phyloP scores from a whole-genome alignment of 2,329 filamentous ascomycete species.

The Arthroderma sp. region DNA sequence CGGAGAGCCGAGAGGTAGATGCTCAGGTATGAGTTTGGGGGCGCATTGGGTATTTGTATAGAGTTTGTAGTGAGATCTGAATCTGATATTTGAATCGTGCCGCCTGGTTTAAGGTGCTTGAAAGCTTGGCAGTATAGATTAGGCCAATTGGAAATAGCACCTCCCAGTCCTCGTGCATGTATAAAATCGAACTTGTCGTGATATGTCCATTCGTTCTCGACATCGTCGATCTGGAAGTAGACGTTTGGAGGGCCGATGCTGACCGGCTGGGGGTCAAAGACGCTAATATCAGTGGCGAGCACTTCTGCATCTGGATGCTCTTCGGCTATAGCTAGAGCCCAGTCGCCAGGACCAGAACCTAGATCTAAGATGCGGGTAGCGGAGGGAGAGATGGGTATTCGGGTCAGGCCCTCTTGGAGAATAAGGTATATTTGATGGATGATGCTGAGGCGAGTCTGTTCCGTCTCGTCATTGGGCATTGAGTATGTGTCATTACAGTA shows the following conservation, averaged over 20 bases:
- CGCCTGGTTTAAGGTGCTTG: conserved; percentile 32
- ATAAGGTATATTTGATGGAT: conserved; percentile 50
- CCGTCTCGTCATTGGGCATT: conserved; percentile 54
- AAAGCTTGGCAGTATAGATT: conserved; percentile 34
- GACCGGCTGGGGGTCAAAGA: conserved; percentile 30
- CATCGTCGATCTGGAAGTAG: conserved; percentile 39
- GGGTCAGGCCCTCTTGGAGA: conserved; percentile 23
- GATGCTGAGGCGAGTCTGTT: conserved; percentile 50
- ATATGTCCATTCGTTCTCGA: conserved; percentile 36
- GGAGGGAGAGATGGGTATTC: conserved; percentile 17
- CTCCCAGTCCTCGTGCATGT: conserved; percentile 36
- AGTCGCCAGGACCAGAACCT: conserved; percentile 34
- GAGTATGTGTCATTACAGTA: conserved; percentile 51
- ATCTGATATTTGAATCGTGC: conserved; percentile 36
- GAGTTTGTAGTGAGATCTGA: conserved; percentile 20
- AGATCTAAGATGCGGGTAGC: conserved; percentile 27
- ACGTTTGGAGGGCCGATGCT: conserved; percentile 26
- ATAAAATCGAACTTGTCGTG: conserved; percentile 37
- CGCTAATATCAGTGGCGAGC: conserved; percentile 32
- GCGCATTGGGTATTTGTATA: conserved; percentile 12
- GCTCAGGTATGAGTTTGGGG: conserved; percentile 20
- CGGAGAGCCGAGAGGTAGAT: conserved; percentile 23
- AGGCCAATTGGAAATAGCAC: conserved; percentile 35
- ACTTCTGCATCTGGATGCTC: conserved; percentile 32
- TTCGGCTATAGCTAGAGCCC: conserved; percentile 8